phyloP scores from a whole-genome alignment of 106 monocot species.

The Phalaenopsis equestris region DNA sequence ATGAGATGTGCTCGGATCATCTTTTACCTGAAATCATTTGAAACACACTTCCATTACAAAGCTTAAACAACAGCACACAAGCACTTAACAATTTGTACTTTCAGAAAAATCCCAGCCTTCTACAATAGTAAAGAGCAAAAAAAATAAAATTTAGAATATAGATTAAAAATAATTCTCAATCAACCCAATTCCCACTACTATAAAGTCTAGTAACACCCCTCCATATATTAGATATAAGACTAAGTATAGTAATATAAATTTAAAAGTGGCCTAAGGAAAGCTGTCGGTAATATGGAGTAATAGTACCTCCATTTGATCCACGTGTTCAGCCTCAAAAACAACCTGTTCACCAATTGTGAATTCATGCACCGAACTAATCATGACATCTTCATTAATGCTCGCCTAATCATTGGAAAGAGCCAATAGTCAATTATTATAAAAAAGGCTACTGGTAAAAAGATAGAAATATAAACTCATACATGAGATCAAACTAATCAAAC shows the following conservation, averaged over 20 bases:
- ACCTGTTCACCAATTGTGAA: background rate
- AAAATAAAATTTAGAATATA: background rate
- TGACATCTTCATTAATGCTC: background rate
- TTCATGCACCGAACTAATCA: background rate
- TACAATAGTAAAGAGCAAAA: background rate
- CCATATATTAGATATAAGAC: background rate
- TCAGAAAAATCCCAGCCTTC: background rate
- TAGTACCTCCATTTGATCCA: constrained; percentile 1
- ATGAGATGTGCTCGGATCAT: constrained; percentile 8
- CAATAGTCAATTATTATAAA: background rate
- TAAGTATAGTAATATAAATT: background rate
- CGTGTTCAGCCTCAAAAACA: background rate
- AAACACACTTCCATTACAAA: constrained; percentile 1
- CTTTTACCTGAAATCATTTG: constrained; percentile 33
- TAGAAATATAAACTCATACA: background rate
- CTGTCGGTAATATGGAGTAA: background rate
- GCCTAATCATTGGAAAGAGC: background rate
- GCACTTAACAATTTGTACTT: background rate
- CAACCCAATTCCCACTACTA: background rate
- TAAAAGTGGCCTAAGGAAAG: background rate
- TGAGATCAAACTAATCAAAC: background rate
- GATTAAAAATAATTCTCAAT: background rate
- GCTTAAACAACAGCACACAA: background rate
- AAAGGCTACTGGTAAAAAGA: background rate
- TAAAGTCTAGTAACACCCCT: background rate